Base-by-base conservation (phyloP, 2,329 filamentous ascomycete genomes). In the Ophiostoma angusticollis region DNA sequence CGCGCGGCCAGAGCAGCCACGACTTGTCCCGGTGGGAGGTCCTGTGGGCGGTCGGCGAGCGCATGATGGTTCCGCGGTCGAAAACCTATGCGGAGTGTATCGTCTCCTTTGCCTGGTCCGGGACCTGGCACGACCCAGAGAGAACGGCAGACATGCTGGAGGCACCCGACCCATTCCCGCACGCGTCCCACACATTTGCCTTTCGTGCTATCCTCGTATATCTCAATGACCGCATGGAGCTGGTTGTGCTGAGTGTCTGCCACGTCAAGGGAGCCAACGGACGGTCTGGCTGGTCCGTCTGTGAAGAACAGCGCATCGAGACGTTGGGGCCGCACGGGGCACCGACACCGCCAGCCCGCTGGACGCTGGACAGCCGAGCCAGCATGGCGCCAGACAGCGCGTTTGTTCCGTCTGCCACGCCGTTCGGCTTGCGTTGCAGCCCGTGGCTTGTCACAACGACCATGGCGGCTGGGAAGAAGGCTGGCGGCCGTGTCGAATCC, bases 121-220 rank as follows among this genome's bases (percentile, higher is more conserved):
- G 53, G 35, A 59, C 64, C 45, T 38, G 36, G 28, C 14, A 24
- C 12, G 36, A 24, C 1, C 28, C 28, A 2, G 8, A n/a, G 28
- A 28, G 6, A 23, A 13, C 6, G 13, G 18, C 5, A 11, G n/a
- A 4, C n/a, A 1, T 17, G 6, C 5, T 13, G 1, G 21, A 16
- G 2, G 13, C 14, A 5, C 13, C 9, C 8, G 19, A 35, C 8
- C 19, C 9, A 9, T 16, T 12, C 16, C 21, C 14, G 13, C 0
- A 58, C 57, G 64, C 62, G 0, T 44, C n/a, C n/a, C n/a, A n/a
- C n/a, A n/a, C n/a, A n/a, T n/a, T n/a, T n/a, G n/a, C n/a, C n/a
- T n/a, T n/a, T n/a, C n/a, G n/a, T n/a, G n/a, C n/a, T n/a, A n/a
- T 76, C 27, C 49, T 76, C 25, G 67, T 68, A 3, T 74, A 74